Percentiles rank a stretch among this genome's conserved stretches.
These are phyloP conservation scores for Fraxinus ornus DNA, from an alignment of 305 asterid genomes.

Conservation along the genomic window DNA sequence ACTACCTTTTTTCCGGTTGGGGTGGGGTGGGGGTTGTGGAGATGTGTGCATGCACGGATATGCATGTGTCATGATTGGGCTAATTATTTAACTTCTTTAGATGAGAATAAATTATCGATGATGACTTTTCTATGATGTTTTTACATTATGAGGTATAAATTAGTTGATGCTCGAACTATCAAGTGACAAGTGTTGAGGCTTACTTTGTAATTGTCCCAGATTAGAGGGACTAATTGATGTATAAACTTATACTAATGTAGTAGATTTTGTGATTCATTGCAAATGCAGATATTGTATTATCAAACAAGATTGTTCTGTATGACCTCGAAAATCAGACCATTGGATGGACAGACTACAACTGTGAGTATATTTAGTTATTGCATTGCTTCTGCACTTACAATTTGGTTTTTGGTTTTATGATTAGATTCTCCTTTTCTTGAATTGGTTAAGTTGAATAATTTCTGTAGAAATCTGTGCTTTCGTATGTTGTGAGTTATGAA, in stretches of 20 bases:
- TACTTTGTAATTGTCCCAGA: not conserved
- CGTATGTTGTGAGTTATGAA: not conserved
- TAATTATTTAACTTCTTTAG: not conserved
- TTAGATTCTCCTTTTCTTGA: not conserved
- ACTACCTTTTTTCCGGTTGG: not conserved
- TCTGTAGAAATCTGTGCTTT: not conserved
- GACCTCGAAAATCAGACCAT: constrained; percentile 64
- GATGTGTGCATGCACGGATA: not conserved
- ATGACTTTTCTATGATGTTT: not conserved
- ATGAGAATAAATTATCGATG: not conserved
- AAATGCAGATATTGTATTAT: constrained; percentile 47
- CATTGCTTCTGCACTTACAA: not conserved
- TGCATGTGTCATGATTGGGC: not conserved
- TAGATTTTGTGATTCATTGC: constrained; percentile 5
- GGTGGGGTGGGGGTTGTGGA: not conserved
- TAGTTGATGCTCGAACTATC: not conserved
- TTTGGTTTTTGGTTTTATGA: not conserved
- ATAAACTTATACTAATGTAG: not conserved
- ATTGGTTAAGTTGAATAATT: not conserved
- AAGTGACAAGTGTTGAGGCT: not conserved
- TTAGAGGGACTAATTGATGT: not conserved
- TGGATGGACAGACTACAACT: constrained; percentile 62
- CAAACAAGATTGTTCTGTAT: constrained; percentile 56
- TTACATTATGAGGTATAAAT: not conserved
- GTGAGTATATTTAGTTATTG: constrained; percentile 39